These are phyloP conservation scores for Aspergillus sclerotioniger DNA, from an alignment of 495 filamentous ascomycete genomes.

Conservation along the genomic window DNA sequence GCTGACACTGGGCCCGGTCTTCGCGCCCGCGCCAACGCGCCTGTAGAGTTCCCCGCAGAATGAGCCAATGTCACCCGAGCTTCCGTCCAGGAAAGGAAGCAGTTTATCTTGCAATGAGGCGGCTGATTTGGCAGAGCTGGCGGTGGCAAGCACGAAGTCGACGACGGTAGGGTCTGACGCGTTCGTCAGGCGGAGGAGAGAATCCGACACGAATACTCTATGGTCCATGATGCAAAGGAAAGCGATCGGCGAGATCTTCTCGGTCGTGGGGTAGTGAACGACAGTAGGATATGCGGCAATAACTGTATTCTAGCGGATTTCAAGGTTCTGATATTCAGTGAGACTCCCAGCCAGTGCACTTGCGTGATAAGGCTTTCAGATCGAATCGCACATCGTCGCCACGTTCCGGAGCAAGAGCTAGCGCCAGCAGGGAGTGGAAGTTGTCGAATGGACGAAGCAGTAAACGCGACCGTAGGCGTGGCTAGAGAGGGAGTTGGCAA, in stretches of 20 bases:
- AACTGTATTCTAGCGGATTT: background rate
- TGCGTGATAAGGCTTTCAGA: background rate
- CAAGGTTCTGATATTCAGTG: background rate
- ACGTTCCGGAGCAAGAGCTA: background rate
- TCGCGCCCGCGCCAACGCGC: constrained; percentile 37
- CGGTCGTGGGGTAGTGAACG: background rate
- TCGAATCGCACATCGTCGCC: background rate
- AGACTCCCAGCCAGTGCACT: background rate
- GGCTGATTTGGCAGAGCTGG: constrained; percentile 53
- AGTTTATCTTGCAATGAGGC: constrained; percentile 54
- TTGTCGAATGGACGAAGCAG: background rate
- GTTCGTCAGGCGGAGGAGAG: constrained; percentile 52
- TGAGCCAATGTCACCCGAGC: constrained; percentile 41
- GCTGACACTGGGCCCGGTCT: constrained; percentile 9
- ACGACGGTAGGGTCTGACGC: constrained; percentile 60
- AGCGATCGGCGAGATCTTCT: background rate
- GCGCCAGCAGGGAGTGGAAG: background rate
- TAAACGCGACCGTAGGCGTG: background rate
- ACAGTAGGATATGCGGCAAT: background rate
- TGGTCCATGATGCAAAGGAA: constrained; percentile 31
- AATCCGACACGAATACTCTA: constrained; percentile 47
- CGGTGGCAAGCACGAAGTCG: constrained; percentile 62
- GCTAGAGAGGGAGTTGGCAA: background rate
- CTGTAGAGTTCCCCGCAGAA: constrained; percentile 56
- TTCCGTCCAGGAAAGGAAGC: constrained; percentile 52